Conservation (phyloP, 2,329 filamentous ascomycete genomes). For the Colletotrichum godetiae region DNA sequence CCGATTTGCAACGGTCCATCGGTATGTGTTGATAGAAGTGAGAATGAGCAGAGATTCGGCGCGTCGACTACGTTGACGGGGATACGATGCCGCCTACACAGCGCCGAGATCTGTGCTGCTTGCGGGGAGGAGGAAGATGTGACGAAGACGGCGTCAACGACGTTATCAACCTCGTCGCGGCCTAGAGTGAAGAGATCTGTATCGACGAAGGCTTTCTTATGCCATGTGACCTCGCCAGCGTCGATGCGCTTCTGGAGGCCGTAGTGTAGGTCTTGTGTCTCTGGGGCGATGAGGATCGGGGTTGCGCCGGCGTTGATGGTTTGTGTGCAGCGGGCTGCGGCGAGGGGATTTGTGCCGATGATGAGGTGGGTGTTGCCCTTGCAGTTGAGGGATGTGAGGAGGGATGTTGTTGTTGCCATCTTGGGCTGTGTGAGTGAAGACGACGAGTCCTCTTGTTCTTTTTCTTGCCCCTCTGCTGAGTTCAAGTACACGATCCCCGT, state of each 20-base stretch:
- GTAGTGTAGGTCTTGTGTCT: constrained; percentile 68
- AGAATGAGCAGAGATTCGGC: constrained; percentile 88
- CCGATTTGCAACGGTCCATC: constrained; percentile 95
- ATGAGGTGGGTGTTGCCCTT: constrained; percentile 82
- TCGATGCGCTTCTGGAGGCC: constrained; percentile 73
- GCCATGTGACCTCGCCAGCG: constrained; percentile 73
- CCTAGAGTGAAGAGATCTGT: constrained; percentile 80
- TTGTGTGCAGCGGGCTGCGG: constrained; percentile 83
- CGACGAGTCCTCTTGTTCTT: neutral
- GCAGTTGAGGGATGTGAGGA: constrained; percentile 80
- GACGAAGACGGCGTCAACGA: constrained; percentile 94
- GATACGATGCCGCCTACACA: constrained; percentile 84
- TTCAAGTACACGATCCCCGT: constrained; percentile 23
- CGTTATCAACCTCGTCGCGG: constrained; percentile 78
- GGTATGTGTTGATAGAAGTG: constrained; percentile 86
- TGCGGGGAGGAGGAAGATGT: constrained; percentile 66
- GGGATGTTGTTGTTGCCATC: constrained; percentile 50
- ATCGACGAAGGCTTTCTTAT: constrained; percentile 74
- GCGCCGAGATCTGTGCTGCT: constrained; percentile 73
- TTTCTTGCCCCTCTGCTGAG: neutral
- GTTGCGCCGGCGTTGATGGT: constrained; percentile 85
- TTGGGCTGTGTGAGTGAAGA: neutral
- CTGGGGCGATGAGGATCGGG: constrained; percentile 82
- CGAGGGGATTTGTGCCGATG: constrained; percentile 86
- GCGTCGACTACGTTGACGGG: constrained; percentile 94